A percentile compares a stretch with the other conserved stretches of the same genome.
Conservation (phyloP, 2,329 filamentous ascomycete genomes). For the Colletotrichum coccodes region DNA sequence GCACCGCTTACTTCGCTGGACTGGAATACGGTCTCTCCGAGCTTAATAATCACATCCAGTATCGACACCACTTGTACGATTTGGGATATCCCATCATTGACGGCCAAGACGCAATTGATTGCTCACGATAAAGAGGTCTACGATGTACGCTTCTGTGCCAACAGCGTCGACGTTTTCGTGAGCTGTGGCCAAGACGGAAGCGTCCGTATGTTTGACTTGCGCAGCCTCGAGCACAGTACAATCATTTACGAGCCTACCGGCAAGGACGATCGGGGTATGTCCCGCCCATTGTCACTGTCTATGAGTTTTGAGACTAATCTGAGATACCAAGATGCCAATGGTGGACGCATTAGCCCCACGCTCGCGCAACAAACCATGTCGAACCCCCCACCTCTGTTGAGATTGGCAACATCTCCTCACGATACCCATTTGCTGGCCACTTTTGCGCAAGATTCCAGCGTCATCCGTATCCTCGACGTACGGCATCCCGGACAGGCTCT, state of each 20-base stretch:
- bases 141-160: constrained; percentile 97
- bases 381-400: constrained; percentile 80
- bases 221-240: constrained; percentile 96
- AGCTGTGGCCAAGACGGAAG: constrained; percentile 98
- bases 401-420: constrained; percentile 90
- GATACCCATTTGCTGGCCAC: constrained; percentile 97
- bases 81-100: constrained; percentile 98
- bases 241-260: constrained; percentile 98
- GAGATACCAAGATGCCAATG: constrained; percentile 58
- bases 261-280: constrained; percentile 78
- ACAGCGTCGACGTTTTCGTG: constrained; percentile 98
- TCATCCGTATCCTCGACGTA: constrained; percentile 95
- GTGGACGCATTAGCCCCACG: constrained; percentile 76
- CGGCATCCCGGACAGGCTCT: constrained; percentile 95
- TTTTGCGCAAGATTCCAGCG: constrained; percentile 90
- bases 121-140: constrained; percentile 99
- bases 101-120: constrained; percentile 97
- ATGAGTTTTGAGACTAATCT: constrained; percentile 1
- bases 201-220: constrained; percentile 97
- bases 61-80: constrained; percentile 99
- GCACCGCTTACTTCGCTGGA: constrained; percentile 95
- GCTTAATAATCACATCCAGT: constrained; percentile 97
- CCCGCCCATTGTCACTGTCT: no score
- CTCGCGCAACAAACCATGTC: constrained; percentile 81
- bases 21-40: constrained; percentile 97